Evolutionary conservation across 345 rosid genomes (phyloP).

Genomic region (Raphanus sativus): DNA sequence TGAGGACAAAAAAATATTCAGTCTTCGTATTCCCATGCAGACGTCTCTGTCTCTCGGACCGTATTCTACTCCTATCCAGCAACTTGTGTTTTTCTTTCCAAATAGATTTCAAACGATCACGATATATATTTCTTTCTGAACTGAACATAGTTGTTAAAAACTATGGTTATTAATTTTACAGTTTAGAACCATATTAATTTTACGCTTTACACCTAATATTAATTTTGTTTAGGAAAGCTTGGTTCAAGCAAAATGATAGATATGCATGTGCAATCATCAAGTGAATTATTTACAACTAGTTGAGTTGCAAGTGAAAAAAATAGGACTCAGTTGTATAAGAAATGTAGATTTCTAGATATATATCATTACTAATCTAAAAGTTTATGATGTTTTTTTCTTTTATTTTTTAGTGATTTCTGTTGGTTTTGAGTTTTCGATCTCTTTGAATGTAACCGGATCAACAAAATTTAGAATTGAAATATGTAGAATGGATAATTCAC

Average conservation of each 20-base stretch:
- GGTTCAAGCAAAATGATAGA: not conserved
- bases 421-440: too few species aligned
- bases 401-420: too few species aligned
- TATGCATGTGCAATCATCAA: not conserved
- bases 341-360: not conserved
- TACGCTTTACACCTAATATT: not conserved
- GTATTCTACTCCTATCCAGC: constrained; percentile 28
- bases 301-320: not conserved
- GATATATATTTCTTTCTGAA: not conserved
- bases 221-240: not conserved
- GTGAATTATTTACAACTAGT: not conserved
- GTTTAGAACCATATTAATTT: too few species aligned
- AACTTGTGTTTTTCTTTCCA: constrained; percentile 26
- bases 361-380: too few species aligned
- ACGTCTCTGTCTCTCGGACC: constrained; percentile 39
- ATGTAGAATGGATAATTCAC: too few species aligned
- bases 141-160: not conserved
- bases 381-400: too few species aligned
- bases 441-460: too few species aligned
- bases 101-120: not conserved
- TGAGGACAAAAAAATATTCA: constrained; percentile 29
- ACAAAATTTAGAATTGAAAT: too few species aligned
- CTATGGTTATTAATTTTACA: not conserved
- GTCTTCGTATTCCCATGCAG: constrained; percentile 41
- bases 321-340: not conserved